phyloP scores from a whole-genome alignment of 2,329 filamentous ascomycete species.

The Pseudopyricularia cyperi region DNA sequence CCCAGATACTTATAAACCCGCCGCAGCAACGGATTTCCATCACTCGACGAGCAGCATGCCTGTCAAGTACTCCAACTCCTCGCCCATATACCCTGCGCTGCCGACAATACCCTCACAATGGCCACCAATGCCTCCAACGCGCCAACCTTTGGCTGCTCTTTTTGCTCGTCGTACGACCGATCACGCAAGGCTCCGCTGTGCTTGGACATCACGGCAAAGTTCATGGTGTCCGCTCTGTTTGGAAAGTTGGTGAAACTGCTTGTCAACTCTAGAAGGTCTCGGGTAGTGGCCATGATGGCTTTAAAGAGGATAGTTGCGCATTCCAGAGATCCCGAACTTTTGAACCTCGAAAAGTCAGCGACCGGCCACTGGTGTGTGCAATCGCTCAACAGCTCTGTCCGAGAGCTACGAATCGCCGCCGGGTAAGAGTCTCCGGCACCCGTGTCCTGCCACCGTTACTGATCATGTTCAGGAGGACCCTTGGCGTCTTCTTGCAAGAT shows the following conservation, averaged over 20 bases:
- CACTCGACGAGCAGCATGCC: slow-evolving; percentile 9
- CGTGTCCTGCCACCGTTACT: too few relatives aligned
- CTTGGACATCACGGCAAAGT: slow-evolving; percentile 16
- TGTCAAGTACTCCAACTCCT: slow-evolving; percentile 27
- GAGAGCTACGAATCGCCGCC: slow-evolving; percentile 74
- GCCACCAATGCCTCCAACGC: background rate
- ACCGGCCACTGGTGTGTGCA: slow-evolving; percentile 72
- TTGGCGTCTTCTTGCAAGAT: slow-evolving; percentile 41
- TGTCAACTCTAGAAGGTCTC: slow-evolving; percentile 40
- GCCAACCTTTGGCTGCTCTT: slow-evolving; percentile 7
- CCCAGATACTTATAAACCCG: background rate
- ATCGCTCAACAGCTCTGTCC: slow-evolving; percentile 68
- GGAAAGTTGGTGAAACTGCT: slow-evolving; percentile 28
- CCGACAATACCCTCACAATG: slow-evolving; percentile 27
- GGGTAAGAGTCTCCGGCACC: slow-evolving; percentile 35
- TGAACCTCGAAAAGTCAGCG: slow-evolving; percentile 54
- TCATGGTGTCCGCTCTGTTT: slow-evolving; percentile 30
- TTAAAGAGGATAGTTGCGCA: slow-evolving; percentile 60
- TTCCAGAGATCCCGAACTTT: slow-evolving; percentile 40
- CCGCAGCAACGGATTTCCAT: slow-evolving; percentile 8
- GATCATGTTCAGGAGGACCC: background rate
- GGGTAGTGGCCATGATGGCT: slow-evolving; percentile 59
- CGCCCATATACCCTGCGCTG: slow-evolving; percentile 43
- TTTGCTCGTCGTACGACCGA: background rate
- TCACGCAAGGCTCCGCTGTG: slow-evolving; percentile 6